These are phyloP conservation scores for Podaxis rugospora DNA, from an alignment of 768 basidiomycete species.

Conservation along the genomic window DNA sequence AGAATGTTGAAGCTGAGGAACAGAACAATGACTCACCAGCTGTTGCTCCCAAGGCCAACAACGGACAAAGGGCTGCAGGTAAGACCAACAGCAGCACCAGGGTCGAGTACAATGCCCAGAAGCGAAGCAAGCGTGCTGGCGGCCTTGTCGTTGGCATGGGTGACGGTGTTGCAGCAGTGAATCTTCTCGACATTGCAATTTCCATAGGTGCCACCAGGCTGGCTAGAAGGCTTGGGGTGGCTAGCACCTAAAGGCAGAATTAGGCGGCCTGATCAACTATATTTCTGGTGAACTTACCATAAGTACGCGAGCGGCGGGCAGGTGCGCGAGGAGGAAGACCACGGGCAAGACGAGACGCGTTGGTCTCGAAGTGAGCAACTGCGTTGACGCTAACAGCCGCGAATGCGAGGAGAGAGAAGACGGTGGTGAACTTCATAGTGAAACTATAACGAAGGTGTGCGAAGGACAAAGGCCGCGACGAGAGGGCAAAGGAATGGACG, in stretches of 20 bases:
- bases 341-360: constrained; percentile 49
- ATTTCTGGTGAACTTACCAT: constrained; percentile 11
- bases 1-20: background rate
- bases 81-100: constrained; percentile 25
- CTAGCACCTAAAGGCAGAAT: constrained; percentile 31
- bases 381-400: constrained; percentile 32
- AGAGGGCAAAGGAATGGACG: constrained; percentile 15
- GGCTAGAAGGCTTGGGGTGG: constrained; percentile 29
- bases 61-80: constrained; percentile 30
- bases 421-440: constrained; percentile 37
- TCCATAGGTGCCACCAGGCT: constrained; percentile 13
- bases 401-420: constrained; percentile 34
- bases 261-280: constrained; percentile 18
- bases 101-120: constrained; percentile 26
- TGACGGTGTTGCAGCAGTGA: constrained; percentile 38
- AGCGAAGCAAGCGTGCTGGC: constrained; percentile 21
- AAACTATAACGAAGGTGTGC: background rate
- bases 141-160: constrained; percentile 12
- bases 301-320: constrained; percentile 28
- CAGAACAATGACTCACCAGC: constrained; percentile 23
- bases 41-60: constrained; percentile 27
- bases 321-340: constrained; percentile 48
- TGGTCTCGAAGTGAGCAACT: constrained; percentile 33
- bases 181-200: constrained; percentile 38
- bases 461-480: constrained; percentile 11